phyloP scores from a whole-genome alignment of 805 yeast species.

The Myxozyma melibiosi region DNA sequence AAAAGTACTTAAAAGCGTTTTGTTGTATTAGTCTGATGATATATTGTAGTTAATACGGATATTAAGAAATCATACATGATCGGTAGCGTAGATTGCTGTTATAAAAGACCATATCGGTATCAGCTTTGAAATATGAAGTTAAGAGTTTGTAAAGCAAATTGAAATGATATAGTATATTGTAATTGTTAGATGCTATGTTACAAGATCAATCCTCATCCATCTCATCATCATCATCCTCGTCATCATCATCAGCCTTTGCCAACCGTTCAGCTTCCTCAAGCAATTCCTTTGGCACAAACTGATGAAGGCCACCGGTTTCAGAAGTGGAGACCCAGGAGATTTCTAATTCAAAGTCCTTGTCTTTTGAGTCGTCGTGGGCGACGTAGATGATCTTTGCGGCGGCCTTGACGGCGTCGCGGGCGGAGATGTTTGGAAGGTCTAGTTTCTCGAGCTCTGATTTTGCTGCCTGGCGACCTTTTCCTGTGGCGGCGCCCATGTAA shows the following conservation, averaged over 20 bases:
- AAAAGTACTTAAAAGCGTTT: conserved; percentile 6
- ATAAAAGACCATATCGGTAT: no score
- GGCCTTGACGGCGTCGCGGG: conserved; percentile 82
- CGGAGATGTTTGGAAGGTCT: conserved; percentile 66
- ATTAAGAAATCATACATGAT: background rate
- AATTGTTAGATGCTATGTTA: conserved; percentile 7
- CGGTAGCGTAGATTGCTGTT: background rate
- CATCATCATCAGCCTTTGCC: conserved; percentile 82
- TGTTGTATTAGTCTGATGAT: background rate
- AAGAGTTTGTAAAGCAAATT: background rate
- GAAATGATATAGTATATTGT: background rate
- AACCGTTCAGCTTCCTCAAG: conserved; percentile 78
- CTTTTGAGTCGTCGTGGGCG: conserved; percentile 98
- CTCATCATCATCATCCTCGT: conserved; percentile 65
- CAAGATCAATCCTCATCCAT: conserved; percentile 29
- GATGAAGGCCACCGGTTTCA: conserved; percentile 80
- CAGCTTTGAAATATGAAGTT: no score
- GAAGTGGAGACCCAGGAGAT: conserved; percentile 80
- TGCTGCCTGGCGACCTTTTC: conserved; percentile 98
- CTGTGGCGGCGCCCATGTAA: conserved; percentile 94
- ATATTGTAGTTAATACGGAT: background rate
- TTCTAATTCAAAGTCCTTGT: conserved; percentile 94
- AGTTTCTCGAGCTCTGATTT: conserved; percentile 94
- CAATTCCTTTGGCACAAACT: conserved; percentile 75
- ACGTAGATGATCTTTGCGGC: conserved; percentile 91